Base-by-base conservation (phyloP, 257 asterid genomes). In the Solanum pinnatisectum region DNA sequence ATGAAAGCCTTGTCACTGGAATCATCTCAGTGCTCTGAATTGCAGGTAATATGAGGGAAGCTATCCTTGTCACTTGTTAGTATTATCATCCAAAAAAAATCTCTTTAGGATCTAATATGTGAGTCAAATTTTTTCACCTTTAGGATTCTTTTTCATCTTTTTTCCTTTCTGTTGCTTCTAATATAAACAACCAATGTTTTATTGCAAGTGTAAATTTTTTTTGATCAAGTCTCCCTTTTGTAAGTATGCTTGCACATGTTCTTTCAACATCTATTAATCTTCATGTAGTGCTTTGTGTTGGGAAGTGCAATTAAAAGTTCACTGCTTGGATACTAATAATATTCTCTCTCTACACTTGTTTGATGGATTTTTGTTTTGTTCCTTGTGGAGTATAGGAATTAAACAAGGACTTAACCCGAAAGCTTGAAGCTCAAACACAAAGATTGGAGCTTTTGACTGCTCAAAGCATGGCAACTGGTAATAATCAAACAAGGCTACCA, bases 341-440 rank as follows among this genome's bases (percentile, higher is more conserved):
- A 5, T 82, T 30, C 70, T 49, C 35, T 78, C 77, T 82, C 23
- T 73, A 44, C 56, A 35, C 40, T 33, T 60, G 86, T 25, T 63
- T 59, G 86, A 11, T 87, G 65, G 32, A 25, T 27, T 73, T 86
- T 73, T 33, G 33, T 63, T 78, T 81, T 84, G 89, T 85, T 86
- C 86, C 89, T 84, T 83, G 84, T 68, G 86, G 88, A 76, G 83
- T 89, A 74, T 86, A 97, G 99, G 98, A 95, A 89, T 87, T 93
- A 90, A 97, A 97, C 93, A 93, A 92, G 92, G 99, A 97, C 87
- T 90, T 97, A 86, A 91, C 94, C 44, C 91, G 94, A 88, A 97
- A 96, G 92, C 98, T 96, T 92, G 99, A 94, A 93, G 90, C 90
- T 91, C 99, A 97, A 91, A 97, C 99, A 79, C 99, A 97, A 89